Evolutionary conservation across 352 stramenopile genomes (phyloP).

Genomic region (Pythium aphanidermatum): DNA sequence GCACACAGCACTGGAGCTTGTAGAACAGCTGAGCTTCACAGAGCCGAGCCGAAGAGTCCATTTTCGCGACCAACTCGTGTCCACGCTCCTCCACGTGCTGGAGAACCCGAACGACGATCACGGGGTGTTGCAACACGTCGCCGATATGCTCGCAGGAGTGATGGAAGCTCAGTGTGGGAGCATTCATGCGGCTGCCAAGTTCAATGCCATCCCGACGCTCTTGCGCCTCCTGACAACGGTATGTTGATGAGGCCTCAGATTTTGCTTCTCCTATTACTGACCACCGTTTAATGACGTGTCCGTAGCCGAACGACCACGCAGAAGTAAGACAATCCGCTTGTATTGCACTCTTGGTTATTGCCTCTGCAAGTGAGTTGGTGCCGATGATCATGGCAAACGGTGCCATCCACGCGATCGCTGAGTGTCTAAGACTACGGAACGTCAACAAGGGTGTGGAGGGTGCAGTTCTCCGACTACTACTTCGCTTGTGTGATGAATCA

Average conservation of each 20-base stretch:
- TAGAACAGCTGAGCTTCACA: slow-evolving; percentile 25
- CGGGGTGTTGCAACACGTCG: slow-evolving; percentile 27
- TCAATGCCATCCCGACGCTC: slow-evolving; percentile 25
- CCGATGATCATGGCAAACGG: slow-evolving; percentile 40
- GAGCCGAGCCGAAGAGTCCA: neutral
- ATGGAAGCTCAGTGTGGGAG: slow-evolving; percentile 24
- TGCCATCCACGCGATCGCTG: slow-evolving; percentile 26
- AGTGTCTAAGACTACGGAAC: slow-evolving; percentile 25
- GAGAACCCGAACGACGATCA: slow-evolving; percentile 25
- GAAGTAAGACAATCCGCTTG: slow-evolving; percentile 36
- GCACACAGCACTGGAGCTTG: slow-evolving; percentile 36
- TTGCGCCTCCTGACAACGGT: slow-evolving; percentile 32
- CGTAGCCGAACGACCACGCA: slow-evolving; percentile 19
- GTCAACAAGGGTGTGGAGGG: slow-evolving; percentile 25
- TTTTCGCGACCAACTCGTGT: slow-evolving; percentile 10
- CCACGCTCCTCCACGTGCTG: slow-evolving; percentile 26
- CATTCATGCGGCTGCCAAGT: slow-evolving; percentile 27
- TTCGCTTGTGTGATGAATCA: slow-evolving; percentile 26
- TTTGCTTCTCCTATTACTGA: too few species aligned
- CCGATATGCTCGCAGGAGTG: slow-evolving; percentile 31
- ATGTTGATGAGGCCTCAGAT: neutral
- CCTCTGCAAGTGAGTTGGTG: slow-evolving; percentile 27
- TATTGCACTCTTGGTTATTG: slow-evolving; percentile 33
- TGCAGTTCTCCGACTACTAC: slow-evolving; percentile 29
- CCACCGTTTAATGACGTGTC: neutral